These are phyloP conservation scores for Penicillium corylophilum DNA, from an alignment of 2,329 filamentous ascomycete species.

Conservation along the genomic window DNA sequence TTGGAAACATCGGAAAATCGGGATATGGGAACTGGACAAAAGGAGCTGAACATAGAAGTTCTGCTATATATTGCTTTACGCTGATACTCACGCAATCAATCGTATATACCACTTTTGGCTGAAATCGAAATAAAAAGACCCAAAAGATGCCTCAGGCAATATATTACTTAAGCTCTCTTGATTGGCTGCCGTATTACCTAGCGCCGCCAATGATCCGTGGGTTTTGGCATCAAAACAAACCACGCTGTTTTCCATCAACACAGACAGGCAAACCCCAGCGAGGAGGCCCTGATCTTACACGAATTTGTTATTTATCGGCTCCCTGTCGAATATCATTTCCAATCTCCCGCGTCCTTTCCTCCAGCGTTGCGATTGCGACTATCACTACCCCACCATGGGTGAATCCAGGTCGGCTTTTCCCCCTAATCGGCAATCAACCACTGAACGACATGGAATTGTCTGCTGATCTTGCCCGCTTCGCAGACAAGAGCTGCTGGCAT, in stretches of 20 bases:
- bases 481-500: conserved; percentile 93
- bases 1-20: conserved; percentile 4
- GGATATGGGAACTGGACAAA: neutral
- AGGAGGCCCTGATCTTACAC: conserved; percentile 14
- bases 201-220: conserved; percentile 25
- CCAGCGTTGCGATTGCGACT: conserved; percentile 9
- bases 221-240: conserved; percentile 61
- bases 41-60: conserved; percentile 8
- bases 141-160: conserved; percentile 14
- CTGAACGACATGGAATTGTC: conserved; percentile 8
- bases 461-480: conserved; percentile 11
- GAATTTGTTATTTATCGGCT: conserved; percentile 1
- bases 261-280: conserved; percentile 17
- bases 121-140: neutral
- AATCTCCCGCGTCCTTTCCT: conserved; percentile 1
- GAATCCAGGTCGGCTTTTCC: conserved; percentile 57
- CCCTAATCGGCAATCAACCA: conserved; percentile 18
- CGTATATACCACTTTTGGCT: neutral
- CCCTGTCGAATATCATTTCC: conserved; percentile 1
- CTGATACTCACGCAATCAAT: neutral
- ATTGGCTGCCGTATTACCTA: conserved; percentile 19
- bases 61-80: conserved; percentile 1
- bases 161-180: conserved; percentile 53
- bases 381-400: conserved; percentile 54
- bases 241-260: conserved; percentile 52